Base-by-base conservation (phyloP, 192 early-diverging fungal genomes). In the Entomortierella parvispora region DNA sequence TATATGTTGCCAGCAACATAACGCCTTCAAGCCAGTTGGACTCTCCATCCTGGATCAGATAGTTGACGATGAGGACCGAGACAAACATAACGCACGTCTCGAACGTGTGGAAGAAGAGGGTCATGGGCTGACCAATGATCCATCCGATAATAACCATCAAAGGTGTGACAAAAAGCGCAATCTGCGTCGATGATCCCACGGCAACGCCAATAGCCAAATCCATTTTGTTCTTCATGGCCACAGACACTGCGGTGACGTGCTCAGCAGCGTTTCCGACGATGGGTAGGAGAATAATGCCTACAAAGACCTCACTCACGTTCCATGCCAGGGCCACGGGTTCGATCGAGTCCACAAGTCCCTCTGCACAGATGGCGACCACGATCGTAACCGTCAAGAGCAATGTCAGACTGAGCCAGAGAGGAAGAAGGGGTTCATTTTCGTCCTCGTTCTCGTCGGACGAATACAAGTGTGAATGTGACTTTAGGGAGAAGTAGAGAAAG, bases 21-120 rank as follows among this genome's bases (percentile, higher is more conserved):
- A 86, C 85, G 8, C 97, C 97, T 79, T 96, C 95, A 17, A 99
- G 83, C 95, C 94, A 99, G 80, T 97, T 96, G 7, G 91, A 92
- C 48, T 91, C 75, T 14, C 97, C 97, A 74, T 97, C 96, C 59
- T 85, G 85, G 76, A 92, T 89, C 17, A 93, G 79, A 65, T 92
- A 92, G 72, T 93, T 92, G 43, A 91, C 89, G n/a, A 95, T 84
- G 44, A 94, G 71, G 26, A 93, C 92, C 4, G 87, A 87, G 40
- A 94, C 78, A 76, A 97, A 95, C 37, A 97, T 65, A 0, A 96
- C 85, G 20, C 90, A 87, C 0, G 93, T 94, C 58, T 95, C 93
- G 71, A 95, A 93, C 4, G 84, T 80, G 29, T 89, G 85, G 71
- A 99, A 99, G 75, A 88, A 90, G 3, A 99, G 81, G 22, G 91